A percentile compares a stretch with the other conserved stretches of the same genome.
phyloP scores from a whole-genome alignment of 1,284 basidiomycete species.

The Apiotrichum sp. region DNA sequence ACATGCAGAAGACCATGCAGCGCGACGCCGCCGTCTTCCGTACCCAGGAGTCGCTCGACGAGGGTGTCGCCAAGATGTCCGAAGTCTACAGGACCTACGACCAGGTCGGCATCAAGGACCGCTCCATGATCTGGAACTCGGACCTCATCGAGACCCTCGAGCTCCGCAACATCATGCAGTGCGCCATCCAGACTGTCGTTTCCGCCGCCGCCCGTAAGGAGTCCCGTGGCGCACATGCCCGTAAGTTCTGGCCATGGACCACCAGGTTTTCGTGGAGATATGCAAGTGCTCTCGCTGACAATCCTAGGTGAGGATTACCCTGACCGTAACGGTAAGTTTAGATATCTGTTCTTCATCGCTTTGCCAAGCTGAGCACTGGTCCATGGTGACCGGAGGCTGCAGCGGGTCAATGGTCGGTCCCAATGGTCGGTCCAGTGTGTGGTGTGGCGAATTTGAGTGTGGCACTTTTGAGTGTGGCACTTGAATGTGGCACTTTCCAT shows the following conservation, averaged over 20 bases:
- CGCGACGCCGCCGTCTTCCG: conserved; percentile 85
- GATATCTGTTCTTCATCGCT: no score
- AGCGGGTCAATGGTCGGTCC: no score
- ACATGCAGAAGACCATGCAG: conserved; percentile 99
- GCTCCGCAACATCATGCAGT: conserved; percentile 90
- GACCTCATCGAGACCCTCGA: conserved; percentile 97
- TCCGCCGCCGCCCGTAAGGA: conserved; percentile 94
- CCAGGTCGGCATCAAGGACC: conserved; percentile 91
- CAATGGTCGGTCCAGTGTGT: no score
- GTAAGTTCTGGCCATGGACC: no score
- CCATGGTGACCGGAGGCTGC: no score
- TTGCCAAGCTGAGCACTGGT: no score
- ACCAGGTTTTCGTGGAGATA: no score
- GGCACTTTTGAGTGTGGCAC: no score
- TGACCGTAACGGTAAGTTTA: conserved; percentile 51
- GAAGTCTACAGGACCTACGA: conserved; percentile 82
- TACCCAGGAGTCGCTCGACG: conserved; percentile 83
- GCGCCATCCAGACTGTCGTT: conserved; percentile 91
- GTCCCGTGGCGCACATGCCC: conserved; percentile 91
- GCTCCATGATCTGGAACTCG: conserved; percentile 99
- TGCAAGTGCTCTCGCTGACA: neutral
- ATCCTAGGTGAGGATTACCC: conserved; percentile 88
- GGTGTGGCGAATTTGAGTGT: no score
- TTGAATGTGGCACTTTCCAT: no score
- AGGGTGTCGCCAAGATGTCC: conserved; percentile 82